Conservation (phyloP, 2,329 filamentous ascomycete genomes). For the Dryadomyces quercus-mongolicae region DNA sequence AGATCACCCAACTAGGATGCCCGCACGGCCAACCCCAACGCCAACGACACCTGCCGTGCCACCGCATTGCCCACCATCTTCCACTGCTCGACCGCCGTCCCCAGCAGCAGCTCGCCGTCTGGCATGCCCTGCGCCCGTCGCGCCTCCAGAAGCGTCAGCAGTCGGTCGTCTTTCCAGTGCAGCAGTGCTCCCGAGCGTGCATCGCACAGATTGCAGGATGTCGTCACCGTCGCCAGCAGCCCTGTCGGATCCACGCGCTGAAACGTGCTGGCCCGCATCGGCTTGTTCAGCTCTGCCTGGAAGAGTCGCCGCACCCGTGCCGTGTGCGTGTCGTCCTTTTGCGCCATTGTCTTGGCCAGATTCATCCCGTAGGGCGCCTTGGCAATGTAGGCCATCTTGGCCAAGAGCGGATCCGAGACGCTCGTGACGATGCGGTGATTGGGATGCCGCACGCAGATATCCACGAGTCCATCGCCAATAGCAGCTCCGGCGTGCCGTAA, state of each 20-base stretch:
- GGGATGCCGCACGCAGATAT: slow-evolving; percentile 51
- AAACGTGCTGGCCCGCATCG: slow-evolving; percentile 20
- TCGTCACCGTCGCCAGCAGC: slow-evolving; percentile 53
- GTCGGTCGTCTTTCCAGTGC: slow-evolving; percentile 55
- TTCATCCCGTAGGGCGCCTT: slow-evolving; percentile 41
- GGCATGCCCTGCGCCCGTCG: slow-evolving; percentile 57
- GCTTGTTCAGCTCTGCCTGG: slow-evolving; percentile 2
- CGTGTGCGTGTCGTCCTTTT: slow-evolving; percentile 24
- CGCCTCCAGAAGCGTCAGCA: slow-evolving; percentile 53
- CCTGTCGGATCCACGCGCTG: slow-evolving; percentile 27
- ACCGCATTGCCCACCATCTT: slow-evolving; percentile 68
- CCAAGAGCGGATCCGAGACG: slow-evolving; percentile 25
- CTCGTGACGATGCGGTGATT: slow-evolving; percentile 49
- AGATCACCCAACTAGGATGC: slow-evolving; percentile 39
- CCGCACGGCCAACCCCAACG: slow-evolving; percentile 50
- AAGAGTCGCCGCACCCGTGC: slow-evolving; percentile 29
- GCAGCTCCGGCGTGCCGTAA: slow-evolving; percentile 31
- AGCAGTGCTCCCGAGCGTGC: slow-evolving; percentile 39
- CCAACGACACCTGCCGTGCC: slow-evolving; percentile 53
- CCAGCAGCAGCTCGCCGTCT: slow-evolving; percentile 59
- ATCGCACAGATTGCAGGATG: slow-evolving; percentile 36
- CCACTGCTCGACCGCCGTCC: slow-evolving; percentile 41
- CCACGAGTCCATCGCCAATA: slow-evolving; percentile 48
- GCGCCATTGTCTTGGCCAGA: slow-evolving; percentile 33
- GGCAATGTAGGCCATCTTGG: slow-evolving; percentile 46